Evolutionary conservation across 1,284 basidiomycete species (phyloP), one percentile per base, ranked within the genome.

Genomic region (Volvariella volvacea): DNA sequence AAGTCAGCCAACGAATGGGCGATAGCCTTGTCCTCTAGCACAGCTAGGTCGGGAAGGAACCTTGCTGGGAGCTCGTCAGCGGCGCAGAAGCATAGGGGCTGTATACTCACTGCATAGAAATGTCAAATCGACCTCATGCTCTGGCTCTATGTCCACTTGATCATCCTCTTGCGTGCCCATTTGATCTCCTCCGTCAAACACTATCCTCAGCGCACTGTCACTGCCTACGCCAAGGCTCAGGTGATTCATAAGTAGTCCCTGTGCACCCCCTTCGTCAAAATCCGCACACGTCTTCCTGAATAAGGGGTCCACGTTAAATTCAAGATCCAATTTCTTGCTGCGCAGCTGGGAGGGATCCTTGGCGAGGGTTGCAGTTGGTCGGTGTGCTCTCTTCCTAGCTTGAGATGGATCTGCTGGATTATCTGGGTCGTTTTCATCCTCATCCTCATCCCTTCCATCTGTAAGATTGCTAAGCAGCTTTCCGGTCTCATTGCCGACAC

Each of bases 231-330:
- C 85, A 45, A 89, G 55, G 44, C 77, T 76, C 33, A 94, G 71
- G 57, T 95, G 92, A 59, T 96, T 96, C 91, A 95, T 93, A 32
- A 96, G 68, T 42, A 96, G 63, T 6, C 95, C 95, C 50, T 92
- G 88, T 0, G 95, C 95, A 43, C 95, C 95, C 36, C 95, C 96
- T 63, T 99, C 96, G 62, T 99, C 95, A 61, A 99, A 99, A 61
- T 99, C 96, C 16, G 92, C 96, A 52, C 86, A 93, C 0, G 96
- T 99, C 73, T 99, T 99, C 65, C 84, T 90, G 73, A 99, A 99
- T 22, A 99, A 70, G 1, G 95, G 96, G 60, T 99, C 95, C 32
- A 98, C 92, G 37, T 83, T 88, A 65, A 97, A 97, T 60, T 98
- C 96, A 22, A 95, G 76, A 50, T 96, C 92, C 37, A 92, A 74